A percentile compares a stretch with the other conserved stretches of the same genome.
phyloP scores from a whole-genome alignment of 306 rosid genomes.

The Quercus glauca region DNA sequence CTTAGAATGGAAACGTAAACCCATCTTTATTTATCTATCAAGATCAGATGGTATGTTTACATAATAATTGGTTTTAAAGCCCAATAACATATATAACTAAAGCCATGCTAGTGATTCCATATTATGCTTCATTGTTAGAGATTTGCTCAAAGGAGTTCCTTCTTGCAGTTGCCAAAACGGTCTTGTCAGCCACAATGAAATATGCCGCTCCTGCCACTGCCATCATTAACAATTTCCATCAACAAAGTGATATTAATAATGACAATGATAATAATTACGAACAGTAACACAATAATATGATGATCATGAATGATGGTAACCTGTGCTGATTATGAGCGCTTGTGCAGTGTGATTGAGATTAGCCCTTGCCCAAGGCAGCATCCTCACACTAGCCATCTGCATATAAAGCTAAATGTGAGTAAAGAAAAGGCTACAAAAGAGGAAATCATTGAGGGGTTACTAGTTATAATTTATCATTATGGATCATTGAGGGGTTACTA shows the following conservation, averaged over 20 bases:
- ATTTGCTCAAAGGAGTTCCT: slow-evolving; percentile 72
- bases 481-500: too few relatives aligned
- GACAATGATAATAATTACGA: neutral
- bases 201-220: slow-evolving; percentile 98
- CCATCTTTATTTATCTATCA: slow-evolving; percentile 24
- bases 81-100: neutral
- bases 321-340: slow-evolving; percentile 95
- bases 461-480: neutral
- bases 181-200: slow-evolving; percentile 98
- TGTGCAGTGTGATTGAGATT: slow-evolving; percentile 92
- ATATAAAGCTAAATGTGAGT: slow-evolving; percentile 8
- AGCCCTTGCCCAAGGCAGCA: slow-evolving; percentile 98
- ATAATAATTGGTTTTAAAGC: neutral
- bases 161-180: slow-evolving; percentile 90
- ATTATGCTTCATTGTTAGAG: slow-evolving; percentile 40
- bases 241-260: slow-evolving; percentile 2
- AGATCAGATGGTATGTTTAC: slow-evolving; percentile 14
- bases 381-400: slow-evolving; percentile 91
- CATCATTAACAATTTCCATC: slow-evolving; percentile 5
- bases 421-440: neutral
- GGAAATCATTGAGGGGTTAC: neutral
- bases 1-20: neutral
- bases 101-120: neutral
- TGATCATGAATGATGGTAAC: slow-evolving; percentile 21
- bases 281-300: neutral